Base-by-base conservation (phyloP, 75 land plant genomes). In the Selaginella tamariscina region DNA sequence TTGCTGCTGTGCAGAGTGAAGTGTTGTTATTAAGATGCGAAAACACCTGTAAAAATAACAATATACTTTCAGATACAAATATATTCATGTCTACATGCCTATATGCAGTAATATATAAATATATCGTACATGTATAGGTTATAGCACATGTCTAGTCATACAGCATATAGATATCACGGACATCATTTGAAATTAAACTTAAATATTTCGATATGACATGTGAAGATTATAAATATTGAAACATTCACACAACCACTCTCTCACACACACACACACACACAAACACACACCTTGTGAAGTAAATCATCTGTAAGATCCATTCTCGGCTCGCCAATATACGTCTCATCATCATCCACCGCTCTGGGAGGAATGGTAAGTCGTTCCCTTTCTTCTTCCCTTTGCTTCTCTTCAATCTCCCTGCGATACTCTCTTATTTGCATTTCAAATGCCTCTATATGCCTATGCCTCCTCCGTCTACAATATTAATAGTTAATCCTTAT, bases 221-320 rank as follows among this genome's bases (percentile, higher is more conserved):
- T n/a, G n/a, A n/a, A n/a, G n/a, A n/a, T n/a, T n/a, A n/a, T n/a
- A n/a, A n/a, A n/a, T n/a, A n/a, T n/a, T n/a, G n/a, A n/a, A n/a
- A n/a, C n/a, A n/a, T n/a, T n/a, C n/a, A n/a, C n/a, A 39, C 49
- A 39, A 15, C 11, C 15, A 39, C 15, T 39, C 49, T 39, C 5
- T 5, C 31, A 65, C 29, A n/a, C n/a, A n/a, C 32, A 24, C 0
- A 26, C 63, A 26, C 2, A 22, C 39, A 32, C 2, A 55, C 30
- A 27, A 5, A 28, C n/a, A 27, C 62, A 11, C 79, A 94, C 99
- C 88, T 85, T 83, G 72, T 84, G 98, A 71, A 94, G 66, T 28
- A 94, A 70, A 71, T 94, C 98, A 65, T 94, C 98, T 0, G 86
- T 83, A 28, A 94, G 83, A 80, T 94, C 96, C 88, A 94, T 68